Percentiles rank a stretch among this genome's conserved stretches.
Conservation (phyloP, 2,329 filamentous ascomycete species). For the Zymoseptoria tritici region DNA sequence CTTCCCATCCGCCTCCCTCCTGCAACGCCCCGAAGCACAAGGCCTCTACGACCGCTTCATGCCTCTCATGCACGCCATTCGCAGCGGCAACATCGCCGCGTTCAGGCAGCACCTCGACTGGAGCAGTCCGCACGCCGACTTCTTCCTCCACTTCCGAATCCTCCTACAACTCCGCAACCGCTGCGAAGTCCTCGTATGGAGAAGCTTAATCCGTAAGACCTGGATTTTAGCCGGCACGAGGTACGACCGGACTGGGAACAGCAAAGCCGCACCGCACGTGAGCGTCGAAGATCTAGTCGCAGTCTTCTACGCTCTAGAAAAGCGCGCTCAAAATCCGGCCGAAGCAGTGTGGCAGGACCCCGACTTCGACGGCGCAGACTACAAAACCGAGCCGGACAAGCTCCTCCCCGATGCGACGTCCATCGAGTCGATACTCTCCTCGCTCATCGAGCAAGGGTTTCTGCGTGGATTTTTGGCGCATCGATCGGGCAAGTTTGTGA, state of each 20-base stretch:
- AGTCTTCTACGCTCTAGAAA: constrained; percentile 59
- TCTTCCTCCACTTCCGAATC: constrained; percentile 69
- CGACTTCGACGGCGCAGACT: constrained; percentile 36
- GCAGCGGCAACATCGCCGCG: constrained; percentile 62
- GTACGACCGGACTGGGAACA: constrained; percentile 29
- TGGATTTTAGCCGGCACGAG: constrained; percentile 74
- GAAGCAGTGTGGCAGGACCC: constrained; percentile 36
- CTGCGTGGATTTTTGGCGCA: constrained; percentile 81
- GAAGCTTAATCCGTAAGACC: constrained; percentile 67
- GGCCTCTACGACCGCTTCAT: constrained; percentile 59
- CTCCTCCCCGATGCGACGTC: constrained; percentile 45
- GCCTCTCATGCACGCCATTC: constrained; percentile 66
- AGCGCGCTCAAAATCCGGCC: constrained; percentile 32
- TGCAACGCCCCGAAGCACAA: constrained; percentile 62
- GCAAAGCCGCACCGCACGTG: constrained; percentile 61
- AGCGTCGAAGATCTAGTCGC: constrained; percentile 62
- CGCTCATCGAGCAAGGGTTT: constrained; percentile 71
- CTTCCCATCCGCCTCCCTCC: constrained; percentile 62
- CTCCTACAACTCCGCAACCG: constrained; percentile 69
- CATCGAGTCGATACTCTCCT: constrained; percentile 64
- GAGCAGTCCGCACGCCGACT: constrained; percentile 51
- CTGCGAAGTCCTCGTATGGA: constrained; percentile 76
- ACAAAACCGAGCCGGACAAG: constrained; percentile 4
- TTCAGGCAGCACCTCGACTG: constrained; percentile 63
- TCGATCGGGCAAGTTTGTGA: constrained; percentile 67